These are phyloP conservation scores for Vigna hirtella DNA, from an alignment of 306 rosid genomes.

Conservation along the genomic window DNA sequence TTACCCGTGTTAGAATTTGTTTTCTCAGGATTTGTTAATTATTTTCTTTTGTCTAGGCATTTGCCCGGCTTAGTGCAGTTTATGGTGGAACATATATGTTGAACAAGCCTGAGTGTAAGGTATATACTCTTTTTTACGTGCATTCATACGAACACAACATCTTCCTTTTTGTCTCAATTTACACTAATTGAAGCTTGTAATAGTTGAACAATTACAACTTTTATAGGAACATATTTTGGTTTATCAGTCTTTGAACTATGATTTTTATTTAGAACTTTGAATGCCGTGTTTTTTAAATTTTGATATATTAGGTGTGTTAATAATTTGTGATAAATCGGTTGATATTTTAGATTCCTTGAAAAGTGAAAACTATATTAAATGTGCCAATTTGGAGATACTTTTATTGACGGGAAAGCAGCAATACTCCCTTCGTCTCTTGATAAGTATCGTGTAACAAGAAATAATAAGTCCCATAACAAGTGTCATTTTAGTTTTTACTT, in stretches of 20 bases:
- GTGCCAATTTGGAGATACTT: constrained; percentile 4
- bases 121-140: constrained; percentile 35
- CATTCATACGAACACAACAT: background rate
- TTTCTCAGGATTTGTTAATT: constrained; percentile 18
- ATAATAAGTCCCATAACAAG: no score
- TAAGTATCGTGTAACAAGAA: background rate
- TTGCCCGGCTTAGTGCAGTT: constrained; percentile 99
- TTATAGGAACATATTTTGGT: background rate
- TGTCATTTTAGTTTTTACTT: background rate
- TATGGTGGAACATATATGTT: constrained; percentile 99
- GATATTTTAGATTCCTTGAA: constrained; percentile 12
- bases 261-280: constrained; percentile 6
- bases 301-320: background rate
- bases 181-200: background rate
- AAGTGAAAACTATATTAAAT: background rate
- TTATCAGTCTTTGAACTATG: background rate
- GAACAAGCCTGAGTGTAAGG: constrained; percentile 99
- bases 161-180: background rate
- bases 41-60: constrained; percentile 61
- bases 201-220: constrained; percentile 4
- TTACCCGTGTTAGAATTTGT: constrained; percentile 1
- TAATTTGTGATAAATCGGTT: background rate
- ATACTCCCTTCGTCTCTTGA: background rate
- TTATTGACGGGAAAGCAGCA: background rate
- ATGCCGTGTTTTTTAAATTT: constrained; percentile 2